phyloP scores from a whole-genome alignment of 2,329 filamentous ascomycete species.

The Paraconiothyrium sp. region DNA sequence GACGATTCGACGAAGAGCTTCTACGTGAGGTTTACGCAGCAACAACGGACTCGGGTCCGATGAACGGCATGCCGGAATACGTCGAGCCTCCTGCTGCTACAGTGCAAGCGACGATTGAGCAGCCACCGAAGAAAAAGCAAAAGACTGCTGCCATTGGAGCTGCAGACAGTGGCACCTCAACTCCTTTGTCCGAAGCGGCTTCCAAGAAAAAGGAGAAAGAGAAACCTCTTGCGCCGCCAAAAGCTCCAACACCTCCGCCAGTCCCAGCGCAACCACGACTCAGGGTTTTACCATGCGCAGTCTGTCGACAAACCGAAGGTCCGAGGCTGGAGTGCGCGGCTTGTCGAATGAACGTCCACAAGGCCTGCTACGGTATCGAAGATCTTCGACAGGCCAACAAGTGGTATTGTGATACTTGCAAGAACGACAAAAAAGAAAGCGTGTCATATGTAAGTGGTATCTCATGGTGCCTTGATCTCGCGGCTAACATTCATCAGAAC shows the following conservation, averaged over 20 bases:
- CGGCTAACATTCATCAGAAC: slow-evolving; percentile 60
- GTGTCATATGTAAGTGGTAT: slow-evolving; percentile 79
- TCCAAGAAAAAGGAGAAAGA: slow-evolving; percentile 50
- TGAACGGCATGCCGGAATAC: slow-evolving; percentile 40
- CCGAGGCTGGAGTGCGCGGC: slow-evolving; percentile 76
- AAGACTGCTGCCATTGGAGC: slow-evolving; percentile 57
- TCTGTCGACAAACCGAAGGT: slow-evolving; percentile 78
- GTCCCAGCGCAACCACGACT: slow-evolving; percentile 81
- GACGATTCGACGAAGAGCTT: slow-evolving; percentile 92
- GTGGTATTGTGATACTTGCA: slow-evolving; percentile 96
- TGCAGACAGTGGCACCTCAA: slow-evolving; percentile 59
- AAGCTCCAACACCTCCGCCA: slow-evolving; percentile 65
- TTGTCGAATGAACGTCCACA: slow-evolving; percentile 91
- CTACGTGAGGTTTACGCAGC: slow-evolving; percentile 68
- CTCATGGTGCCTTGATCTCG: background rate
- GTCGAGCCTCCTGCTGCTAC: slow-evolving; percentile 34
- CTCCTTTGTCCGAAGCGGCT: slow-evolving; percentile 52
- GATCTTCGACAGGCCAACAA: slow-evolving; percentile 72
- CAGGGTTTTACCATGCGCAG: slow-evolving; percentile 80
- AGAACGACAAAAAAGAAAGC: slow-evolving; percentile 90
- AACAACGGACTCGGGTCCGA: slow-evolving; percentile 39
- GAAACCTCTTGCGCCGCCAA: slow-evolving; percentile 58
- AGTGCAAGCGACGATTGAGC: slow-evolving; percentile 53
- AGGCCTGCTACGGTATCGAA: slow-evolving; percentile 89
- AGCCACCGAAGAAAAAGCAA: slow-evolving; percentile 69